Evolutionary conservation across 2,329 filamentous ascomycete species (phyloP).

Genomic region (Cordyceps militaris): DNA sequence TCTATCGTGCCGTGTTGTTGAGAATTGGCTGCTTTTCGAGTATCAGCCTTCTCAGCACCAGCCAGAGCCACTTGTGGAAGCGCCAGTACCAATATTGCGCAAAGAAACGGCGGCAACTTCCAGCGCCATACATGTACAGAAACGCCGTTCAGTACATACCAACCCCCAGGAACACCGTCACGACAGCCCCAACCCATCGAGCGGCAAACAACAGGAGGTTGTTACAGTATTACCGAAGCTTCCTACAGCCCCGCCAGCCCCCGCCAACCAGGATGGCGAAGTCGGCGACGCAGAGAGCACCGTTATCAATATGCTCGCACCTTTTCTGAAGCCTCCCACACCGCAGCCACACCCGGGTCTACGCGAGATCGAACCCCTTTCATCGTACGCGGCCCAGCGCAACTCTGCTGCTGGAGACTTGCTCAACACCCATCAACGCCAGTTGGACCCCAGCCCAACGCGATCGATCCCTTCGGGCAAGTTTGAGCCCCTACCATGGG

Average conservation of each 20-base stretch:
- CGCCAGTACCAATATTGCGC: background rate
- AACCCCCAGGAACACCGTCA: background rate
- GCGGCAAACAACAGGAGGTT: background rate
- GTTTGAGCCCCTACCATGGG: constrained; percentile 42
- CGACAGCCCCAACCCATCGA: background rate
- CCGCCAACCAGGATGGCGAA: constrained; percentile 18
- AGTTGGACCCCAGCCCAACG: constrained; percentile 25
- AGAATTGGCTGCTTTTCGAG: constrained; percentile 27
- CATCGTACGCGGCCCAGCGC: constrained; percentile 46
- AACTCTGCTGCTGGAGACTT: constrained; percentile 43
- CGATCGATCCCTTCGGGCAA: constrained; percentile 24
- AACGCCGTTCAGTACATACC: constrained; percentile 1
- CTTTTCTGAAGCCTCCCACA: constrained; percentile 41
- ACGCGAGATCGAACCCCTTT: constrained; percentile 34
- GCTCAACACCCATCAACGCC: constrained; percentile 32
- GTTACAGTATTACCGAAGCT: background rate
- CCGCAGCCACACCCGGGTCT: constrained; percentile 29
- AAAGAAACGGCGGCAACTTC: background rate
- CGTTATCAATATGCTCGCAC: constrained; percentile 42
- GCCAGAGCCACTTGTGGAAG: background rate
- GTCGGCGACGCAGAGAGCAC: constrained; percentile 29
- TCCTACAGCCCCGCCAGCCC: background rate
- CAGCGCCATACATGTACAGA: background rate
- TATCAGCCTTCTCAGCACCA: constrained; percentile 17
- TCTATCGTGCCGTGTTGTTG: constrained; percentile 24